These are phyloP conservation scores for Fusarium sp. DNA, from an alignment of 2,329 filamentous ascomycete genomes.

Conservation along the genomic window DNA sequence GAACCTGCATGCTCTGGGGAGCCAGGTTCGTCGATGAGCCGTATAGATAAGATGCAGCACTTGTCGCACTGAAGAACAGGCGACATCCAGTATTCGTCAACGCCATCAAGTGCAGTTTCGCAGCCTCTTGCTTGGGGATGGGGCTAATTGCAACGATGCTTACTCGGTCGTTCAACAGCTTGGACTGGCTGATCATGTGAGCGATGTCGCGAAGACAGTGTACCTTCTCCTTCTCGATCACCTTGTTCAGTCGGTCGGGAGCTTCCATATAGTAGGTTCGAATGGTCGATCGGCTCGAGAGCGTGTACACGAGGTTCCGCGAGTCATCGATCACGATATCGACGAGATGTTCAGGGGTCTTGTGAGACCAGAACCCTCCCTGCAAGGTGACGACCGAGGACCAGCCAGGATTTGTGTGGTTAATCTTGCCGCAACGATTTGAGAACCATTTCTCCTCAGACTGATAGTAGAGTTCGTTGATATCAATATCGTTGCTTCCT, in stretches of 20 bases:
- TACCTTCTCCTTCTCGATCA: conserved; percentile 71
- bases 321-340: conserved; percentile 91
- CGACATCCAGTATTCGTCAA: conserved; percentile 90
- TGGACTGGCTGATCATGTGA: conserved; percentile 82
- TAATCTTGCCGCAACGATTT: conserved; percentile 85
- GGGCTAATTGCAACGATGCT: conserved; percentile 85
- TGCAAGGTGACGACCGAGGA: conserved; percentile 67
- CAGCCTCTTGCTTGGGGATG: conserved; percentile 80
- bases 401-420: conserved; percentile 82
- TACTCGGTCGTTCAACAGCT: conserved; percentile 73
- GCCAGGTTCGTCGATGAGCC: conserved; percentile 68
- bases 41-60: conserved; percentile 73
- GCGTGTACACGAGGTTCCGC: conserved; percentile 86
- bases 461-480: conserved; percentile 95
- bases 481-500: conserved; percentile 80
- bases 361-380: conserved; percentile 60
- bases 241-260: conserved; percentile 66
- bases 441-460: conserved; percentile 98
- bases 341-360: conserved; percentile 69
- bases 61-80: conserved; percentile 90
- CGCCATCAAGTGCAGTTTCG: conserved; percentile 87
- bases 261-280: conserved; percentile 88
- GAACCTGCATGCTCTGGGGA: conserved; percentile 96
- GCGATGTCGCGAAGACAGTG: conserved; percentile 76
- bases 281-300: conserved; percentile 88